Evolutionary conservation across 352 stramenopile genomes (phyloP).

Genomic region (Pythium oligandrum): DNA sequence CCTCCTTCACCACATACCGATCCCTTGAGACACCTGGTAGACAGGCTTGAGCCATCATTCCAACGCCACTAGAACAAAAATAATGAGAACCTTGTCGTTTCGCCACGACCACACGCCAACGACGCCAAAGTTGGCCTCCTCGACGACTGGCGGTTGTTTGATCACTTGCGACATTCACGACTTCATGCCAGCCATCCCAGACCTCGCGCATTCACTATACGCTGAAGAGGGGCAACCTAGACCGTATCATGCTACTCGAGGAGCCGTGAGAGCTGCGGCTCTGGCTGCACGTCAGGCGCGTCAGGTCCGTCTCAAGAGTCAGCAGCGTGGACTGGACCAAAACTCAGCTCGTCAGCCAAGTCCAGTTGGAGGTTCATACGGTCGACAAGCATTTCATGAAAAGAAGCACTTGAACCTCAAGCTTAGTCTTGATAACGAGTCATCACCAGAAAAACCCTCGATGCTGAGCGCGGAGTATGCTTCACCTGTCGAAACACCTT

Average conservation of each 20-base stretch:
- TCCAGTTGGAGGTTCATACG: conserved; percentile 12
- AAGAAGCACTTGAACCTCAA: conserved; percentile 55
- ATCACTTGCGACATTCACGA: too few relatives aligned
- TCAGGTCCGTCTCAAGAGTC: conserved; percentile 28
- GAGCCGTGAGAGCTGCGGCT: conserved; percentile 37
- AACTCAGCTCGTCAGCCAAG: conserved; percentile 3
- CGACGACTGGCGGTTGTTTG: too few relatives aligned
- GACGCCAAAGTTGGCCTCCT: too few relatives aligned
- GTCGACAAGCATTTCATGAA: conserved; percentile 15
- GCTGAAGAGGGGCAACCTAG: not conserved
- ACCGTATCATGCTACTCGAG: conserved; percentile 14
- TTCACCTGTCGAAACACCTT: too few relatives aligned
- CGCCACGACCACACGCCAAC: too few relatives aligned
- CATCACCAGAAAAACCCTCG: conserved; percentile 27
- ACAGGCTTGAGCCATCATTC: too few relatives aligned
- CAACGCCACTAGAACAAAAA: too few relatives aligned
- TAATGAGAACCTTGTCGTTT: too few relatives aligned
- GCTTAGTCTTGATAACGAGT: conserved; percentile 38
- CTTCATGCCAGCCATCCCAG: too few relatives aligned
- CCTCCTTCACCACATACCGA: not conserved
- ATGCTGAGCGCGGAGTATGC: conserved; percentile 20
- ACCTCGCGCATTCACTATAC: too few relatives aligned
- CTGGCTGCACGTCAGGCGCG: conserved; percentile 44
- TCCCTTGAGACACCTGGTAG: too few relatives aligned
- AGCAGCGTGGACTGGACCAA: not conserved